Percentiles rank a stretch among this genome's conserved stretches.
These are phyloP conservation scores for Coemansia sp. DNA, from an alignment of 192 early-diverging fungal genomes.

Conservation along the genomic window DNA sequence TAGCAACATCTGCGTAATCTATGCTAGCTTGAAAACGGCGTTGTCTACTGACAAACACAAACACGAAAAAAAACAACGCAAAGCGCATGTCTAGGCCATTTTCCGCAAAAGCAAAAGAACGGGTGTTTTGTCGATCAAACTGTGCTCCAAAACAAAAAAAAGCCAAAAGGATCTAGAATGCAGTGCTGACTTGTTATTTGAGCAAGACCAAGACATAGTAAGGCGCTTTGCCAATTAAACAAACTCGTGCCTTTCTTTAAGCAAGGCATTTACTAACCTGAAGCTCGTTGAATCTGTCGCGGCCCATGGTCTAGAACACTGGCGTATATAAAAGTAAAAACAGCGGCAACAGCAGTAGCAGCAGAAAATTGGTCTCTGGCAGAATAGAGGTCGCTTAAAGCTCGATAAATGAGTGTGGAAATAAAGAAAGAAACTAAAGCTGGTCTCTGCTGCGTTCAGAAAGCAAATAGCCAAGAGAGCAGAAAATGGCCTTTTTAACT, in stretches of 20 bases:
- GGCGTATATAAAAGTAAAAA: background rate
- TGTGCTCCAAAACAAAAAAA: no score
- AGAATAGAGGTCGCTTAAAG: no score
- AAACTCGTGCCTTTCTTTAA: background rate
- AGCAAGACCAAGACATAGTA: background rate
- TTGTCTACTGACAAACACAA: background rate
- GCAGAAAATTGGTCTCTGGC: background rate
- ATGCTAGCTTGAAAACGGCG: background rate
- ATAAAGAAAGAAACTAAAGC: background rate
- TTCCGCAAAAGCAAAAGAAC: background rate
- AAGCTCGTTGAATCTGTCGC: constrained; percentile 54
- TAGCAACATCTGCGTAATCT: background rate
- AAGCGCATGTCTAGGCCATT: no score
- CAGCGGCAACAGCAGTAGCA: background rate
- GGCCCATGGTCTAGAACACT: constrained; percentile 25
- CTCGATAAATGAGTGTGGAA: no score
- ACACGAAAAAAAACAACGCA: background rate
- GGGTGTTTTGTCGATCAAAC: no score
- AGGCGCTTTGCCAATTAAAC: no score
- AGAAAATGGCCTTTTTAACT: no score
- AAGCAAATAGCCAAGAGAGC: background rate
- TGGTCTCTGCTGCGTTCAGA: background rate
- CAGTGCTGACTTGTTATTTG: background rate
- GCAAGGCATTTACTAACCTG: constrained; percentile 35
- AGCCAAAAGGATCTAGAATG: no score